Evolutionary conservation across 2,329 filamentous ascomycete genomes (phyloP).

Genomic region (Pestalotiopsis sp.): DNA sequence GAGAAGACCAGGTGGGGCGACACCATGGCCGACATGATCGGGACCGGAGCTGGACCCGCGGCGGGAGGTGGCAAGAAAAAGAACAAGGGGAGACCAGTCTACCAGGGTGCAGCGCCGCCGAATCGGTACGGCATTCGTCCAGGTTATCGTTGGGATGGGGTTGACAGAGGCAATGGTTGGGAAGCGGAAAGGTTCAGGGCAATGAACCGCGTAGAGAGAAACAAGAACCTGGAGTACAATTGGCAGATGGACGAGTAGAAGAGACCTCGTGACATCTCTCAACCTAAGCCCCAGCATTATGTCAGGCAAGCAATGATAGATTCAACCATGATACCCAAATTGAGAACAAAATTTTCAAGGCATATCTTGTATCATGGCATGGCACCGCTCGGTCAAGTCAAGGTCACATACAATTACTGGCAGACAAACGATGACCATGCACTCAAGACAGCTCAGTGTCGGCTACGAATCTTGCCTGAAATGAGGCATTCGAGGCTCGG

Average conservation of each 20-base stretch:
- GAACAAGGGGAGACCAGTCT: constrained; percentile 63
- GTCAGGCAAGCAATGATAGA: background rate
- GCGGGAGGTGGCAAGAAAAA: constrained; percentile 25
- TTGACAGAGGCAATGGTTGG: constrained; percentile 91
- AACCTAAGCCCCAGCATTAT: background rate
- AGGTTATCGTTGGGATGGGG: constrained; percentile 95
- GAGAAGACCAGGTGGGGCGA: constrained; percentile 86
- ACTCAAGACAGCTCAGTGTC: no score
- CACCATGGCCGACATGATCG: constrained; percentile 81
- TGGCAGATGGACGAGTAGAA: constrained; percentile 95
- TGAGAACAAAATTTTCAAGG: background rate
- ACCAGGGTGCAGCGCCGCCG: constrained; percentile 78
- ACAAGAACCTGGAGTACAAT: constrained; percentile 81
- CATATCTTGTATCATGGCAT: background rate
- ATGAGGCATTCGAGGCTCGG: background rate
- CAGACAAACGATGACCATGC: no score
- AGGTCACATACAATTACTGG: no score
- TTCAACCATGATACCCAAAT: constrained; percentile 2
- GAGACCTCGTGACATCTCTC: background rate
- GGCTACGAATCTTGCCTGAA: no score
- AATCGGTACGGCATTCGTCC: constrained; percentile 94
- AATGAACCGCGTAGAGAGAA: constrained; percentile 75
- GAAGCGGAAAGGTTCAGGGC: constrained; percentile 92
- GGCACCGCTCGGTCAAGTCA: no score
- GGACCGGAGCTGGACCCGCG: constrained; percentile 41